phyloP scores from a whole-genome alignment of 2,329 filamentous ascomycete species.

The Arthrobotrys sinensis region DNA sequence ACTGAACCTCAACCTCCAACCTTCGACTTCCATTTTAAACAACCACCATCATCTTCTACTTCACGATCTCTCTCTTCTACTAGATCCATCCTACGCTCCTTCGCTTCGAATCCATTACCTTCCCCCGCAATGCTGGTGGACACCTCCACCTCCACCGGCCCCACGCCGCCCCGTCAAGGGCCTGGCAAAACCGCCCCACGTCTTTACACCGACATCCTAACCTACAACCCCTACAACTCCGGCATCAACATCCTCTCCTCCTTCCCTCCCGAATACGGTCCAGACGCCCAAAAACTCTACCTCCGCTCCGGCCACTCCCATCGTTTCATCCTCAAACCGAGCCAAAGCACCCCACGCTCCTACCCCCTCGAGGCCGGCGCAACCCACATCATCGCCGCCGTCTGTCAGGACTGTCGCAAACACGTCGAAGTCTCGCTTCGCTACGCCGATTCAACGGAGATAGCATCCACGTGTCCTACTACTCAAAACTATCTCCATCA shows the following conservation, averaged over 20 bases:
- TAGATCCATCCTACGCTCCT: neutral
- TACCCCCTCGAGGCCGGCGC: constrained; percentile 67
- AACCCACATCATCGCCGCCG: constrained; percentile 73
- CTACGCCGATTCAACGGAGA: constrained; percentile 68
- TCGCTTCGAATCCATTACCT: neutral
- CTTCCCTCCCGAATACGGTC: constrained; percentile 71
- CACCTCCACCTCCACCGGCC: constrained; percentile 10
- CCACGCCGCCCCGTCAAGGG: constrained; percentile 61
- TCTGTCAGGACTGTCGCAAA: constrained; percentile 75
- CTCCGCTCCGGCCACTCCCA: constrained; percentile 72
- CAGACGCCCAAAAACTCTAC: constrained; percentile 62
- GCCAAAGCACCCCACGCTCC: constrained; percentile 69
- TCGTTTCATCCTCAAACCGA: constrained; percentile 70
- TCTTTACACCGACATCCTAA: constrained; percentile 69
- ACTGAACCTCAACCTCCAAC: no score
- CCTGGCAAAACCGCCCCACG: constrained; percentile 71
- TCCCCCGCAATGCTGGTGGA: constrained; percentile 21
- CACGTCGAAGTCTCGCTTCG: constrained; percentile 75
- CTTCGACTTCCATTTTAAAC: no score
- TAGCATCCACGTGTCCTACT: constrained; percentile 69
- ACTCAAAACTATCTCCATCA: constrained; percentile 75
- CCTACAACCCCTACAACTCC: constrained; percentile 71
- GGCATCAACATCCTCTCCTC: constrained; percentile 74
- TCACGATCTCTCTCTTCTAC: no score
- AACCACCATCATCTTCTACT: no score